Base-by-base conservation (phyloP, 1,284 basidiomycete genomes). In the Fomitopsis betulina region DNA sequence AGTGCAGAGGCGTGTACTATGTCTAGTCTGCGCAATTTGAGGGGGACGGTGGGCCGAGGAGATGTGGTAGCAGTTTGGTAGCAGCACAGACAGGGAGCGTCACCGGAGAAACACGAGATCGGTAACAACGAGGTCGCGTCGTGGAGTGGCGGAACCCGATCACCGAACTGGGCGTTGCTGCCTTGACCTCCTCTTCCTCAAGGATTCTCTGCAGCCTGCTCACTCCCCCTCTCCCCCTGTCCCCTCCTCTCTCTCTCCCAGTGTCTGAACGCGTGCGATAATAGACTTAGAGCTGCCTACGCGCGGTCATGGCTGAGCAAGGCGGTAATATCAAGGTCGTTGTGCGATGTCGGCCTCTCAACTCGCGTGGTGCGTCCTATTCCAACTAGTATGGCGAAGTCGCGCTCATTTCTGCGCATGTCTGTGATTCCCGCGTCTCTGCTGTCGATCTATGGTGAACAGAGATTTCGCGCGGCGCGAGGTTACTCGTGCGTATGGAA, bases 291-390 rank as follows among this genome's bases (percentile, higher is more conserved):
- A 39, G 12, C 49, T 57, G 53, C 19, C n/a, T 30, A 54, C 47
- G 43, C 27, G 54, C 57, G 62, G 77, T 81, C 69, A 83, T 83
- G 81, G 76, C 77, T 60, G 81, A 84, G 65, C 80, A 77, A 63
- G 86, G 86, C 59, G 86, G 93, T 57, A 96, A 96, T 77, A 96
- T 96, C 84, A 96, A 92, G 76, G 94, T 96, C 73, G 94, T 96
- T 57, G 94, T 96, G 62, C 86, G 95, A 89, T 97, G 95, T 80
- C 84, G 95, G 63, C 95, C 95, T 57, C 87, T 98, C 74, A 98
- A 98, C 75, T 77, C 87, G 67, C 86, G 95, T 76, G 94, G 94
- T 94, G 68, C 67, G 86, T 77, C 43, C 52, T 45, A 59, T 52
- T 57, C 57, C 12, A 56, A 47, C 9, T 61, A 30, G 30, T 30